Evolutionary conservation across 2,329 filamentous ascomycete genomes (phyloP).

Genomic region (Fusarium devonianum): DNA sequence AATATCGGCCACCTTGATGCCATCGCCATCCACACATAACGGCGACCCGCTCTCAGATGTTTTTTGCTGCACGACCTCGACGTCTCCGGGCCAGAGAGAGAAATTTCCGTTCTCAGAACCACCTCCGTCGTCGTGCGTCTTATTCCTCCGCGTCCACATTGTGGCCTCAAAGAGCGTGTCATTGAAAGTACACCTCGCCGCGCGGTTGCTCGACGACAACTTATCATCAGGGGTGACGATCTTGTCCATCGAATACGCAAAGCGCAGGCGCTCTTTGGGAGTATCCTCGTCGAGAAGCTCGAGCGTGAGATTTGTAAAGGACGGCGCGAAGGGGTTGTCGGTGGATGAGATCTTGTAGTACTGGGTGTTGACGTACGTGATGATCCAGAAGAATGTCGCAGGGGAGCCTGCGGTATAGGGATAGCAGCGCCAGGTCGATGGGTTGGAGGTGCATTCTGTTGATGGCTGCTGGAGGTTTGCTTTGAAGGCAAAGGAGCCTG

Average conservation of each 20-base stretch:
- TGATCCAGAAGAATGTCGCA: conserved; percentile 68
- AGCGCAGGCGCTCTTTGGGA: conserved; percentile 63
- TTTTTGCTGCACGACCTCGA: conserved; percentile 62
- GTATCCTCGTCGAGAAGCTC: conserved; percentile 56
- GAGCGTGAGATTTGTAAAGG: conserved; percentile 61
- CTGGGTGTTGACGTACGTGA: conserved; percentile 51
- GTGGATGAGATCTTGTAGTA: conserved; percentile 63
- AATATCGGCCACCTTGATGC: conserved; percentile 48
- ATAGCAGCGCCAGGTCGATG: conserved; percentile 68
- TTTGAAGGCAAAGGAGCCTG: conserved; percentile 67
- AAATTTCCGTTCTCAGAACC: conserved; percentile 39
- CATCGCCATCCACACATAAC: conserved; percentile 56
- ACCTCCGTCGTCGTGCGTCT: conserved; percentile 25
- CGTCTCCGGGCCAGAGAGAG: conserved; percentile 63
- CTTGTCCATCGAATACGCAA: conserved; percentile 62
- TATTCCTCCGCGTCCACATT: conserved; percentile 62
- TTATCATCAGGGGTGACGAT: conserved; percentile 57
- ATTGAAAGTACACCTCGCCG: conserved; percentile 65
- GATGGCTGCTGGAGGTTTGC: conserved; percentile 62
- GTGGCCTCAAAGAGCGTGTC: conserved; percentile 62
- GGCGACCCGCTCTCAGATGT: conserved; percentile 53
- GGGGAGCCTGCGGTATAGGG: conserved; percentile 56
- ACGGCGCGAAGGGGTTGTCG: conserved; percentile 62
- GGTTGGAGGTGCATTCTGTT: conserved; percentile 65
- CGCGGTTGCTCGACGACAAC: conserved; percentile 52